phyloP scores from a whole-genome alignment of 2,329 filamentous ascomycete species.

The Fusarium coffeatum region DNA sequence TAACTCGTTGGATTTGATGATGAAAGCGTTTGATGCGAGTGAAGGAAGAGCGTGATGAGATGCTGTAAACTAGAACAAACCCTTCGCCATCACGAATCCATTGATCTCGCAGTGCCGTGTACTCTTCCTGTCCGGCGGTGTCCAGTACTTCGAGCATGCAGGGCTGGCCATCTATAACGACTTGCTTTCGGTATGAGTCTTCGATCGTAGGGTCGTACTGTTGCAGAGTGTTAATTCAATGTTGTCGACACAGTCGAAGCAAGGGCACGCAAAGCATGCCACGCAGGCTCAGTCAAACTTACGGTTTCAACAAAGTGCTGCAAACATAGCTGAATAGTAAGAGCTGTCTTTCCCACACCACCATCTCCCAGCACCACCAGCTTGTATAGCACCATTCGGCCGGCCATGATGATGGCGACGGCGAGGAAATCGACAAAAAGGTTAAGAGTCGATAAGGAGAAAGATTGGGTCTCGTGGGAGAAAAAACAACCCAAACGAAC shows the following conservation, averaged over 20 bases:
- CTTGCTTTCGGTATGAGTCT: constrained; percentile 88
- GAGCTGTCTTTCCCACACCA: constrained; percentile 92
- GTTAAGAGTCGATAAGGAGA: constrained; percentile 30
- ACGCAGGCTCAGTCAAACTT: constrained; percentile 51
- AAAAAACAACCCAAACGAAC: constrained; percentile 27
- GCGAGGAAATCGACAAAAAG: constrained; percentile 36
- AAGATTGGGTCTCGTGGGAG: constrained; percentile 19
- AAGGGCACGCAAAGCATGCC: constrained; percentile 2
- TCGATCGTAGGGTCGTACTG: constrained; percentile 90
- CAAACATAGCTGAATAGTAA: constrained; percentile 95
- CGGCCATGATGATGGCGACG: constrained; percentile 72
- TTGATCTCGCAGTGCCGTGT: constrained; percentile 94
- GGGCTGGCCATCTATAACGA: constrained; percentile 92
- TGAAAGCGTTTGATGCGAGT: constrained; percentile 95
- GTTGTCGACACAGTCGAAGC: not conserved
- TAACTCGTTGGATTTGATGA: constrained; percentile 96
- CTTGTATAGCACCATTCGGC: constrained; percentile 96
- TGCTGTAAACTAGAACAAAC: constrained; percentile 97
- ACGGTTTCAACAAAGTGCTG: constrained; percentile 98
- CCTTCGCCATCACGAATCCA: constrained; percentile 99
- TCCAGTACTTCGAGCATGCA: constrained; percentile 98
- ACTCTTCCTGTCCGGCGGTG: constrained; percentile 98
- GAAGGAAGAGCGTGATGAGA: constrained; percentile 96
- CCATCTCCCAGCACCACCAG: constrained; percentile 94
- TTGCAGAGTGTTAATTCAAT: constrained; percentile 27